phyloP scores from a whole-genome alignment of 768 basidiomycete species.

The Leccinum subgranulosum region DNA sequence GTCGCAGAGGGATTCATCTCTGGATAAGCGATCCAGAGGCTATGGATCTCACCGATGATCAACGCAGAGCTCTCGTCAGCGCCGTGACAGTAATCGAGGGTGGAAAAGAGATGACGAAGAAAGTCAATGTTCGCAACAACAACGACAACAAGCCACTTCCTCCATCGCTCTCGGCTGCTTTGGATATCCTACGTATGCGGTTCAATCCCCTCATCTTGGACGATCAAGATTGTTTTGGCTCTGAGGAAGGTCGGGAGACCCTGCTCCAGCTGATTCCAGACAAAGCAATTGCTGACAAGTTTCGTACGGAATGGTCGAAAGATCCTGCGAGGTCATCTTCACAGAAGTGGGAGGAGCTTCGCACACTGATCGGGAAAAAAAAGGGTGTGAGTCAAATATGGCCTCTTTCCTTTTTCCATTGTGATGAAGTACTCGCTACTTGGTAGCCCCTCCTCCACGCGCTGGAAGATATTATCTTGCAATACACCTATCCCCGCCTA shows the following conservation, averaged over 20 bases:
- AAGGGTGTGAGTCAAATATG: constrained; percentile 28
- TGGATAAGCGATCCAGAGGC: constrained; percentile 94
- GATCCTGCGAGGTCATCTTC: constrained; percentile 53
- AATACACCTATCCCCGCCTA: constrained; percentile 94
- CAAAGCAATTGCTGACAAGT: constrained; percentile 39
- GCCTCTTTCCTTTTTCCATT: not conserved
- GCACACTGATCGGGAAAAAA: constrained; percentile 32
- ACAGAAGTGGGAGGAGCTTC: constrained; percentile 74
- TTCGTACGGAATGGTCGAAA: constrained; percentile 59
- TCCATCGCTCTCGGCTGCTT: constrained; percentile 62
- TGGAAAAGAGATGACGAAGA: constrained; percentile 77
- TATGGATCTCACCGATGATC: constrained; percentile 87
- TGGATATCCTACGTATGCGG: constrained; percentile 45
- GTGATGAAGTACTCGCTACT: not conserved
- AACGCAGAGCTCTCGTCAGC: constrained; percentile 81
- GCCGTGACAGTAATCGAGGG: constrained; percentile 84
- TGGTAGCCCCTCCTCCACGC: constrained; percentile 39
- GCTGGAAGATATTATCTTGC: constrained; percentile 85
- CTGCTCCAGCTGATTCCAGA: constrained; percentile 78
- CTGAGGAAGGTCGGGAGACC: constrained; percentile 67
- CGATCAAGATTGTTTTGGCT: constrained; percentile 82
- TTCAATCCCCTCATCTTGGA: constrained; percentile 69
- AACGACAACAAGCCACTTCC: constrained; percentile 49
- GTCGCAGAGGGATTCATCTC: constrained; percentile 95
- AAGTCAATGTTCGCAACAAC: constrained; percentile 63